A percentile compares a stretch with the other conserved stretches of the same genome.
phyloP scores from a whole-genome alignment of 768 basidiomycete species.

The Lactarius trivialis region DNA sequence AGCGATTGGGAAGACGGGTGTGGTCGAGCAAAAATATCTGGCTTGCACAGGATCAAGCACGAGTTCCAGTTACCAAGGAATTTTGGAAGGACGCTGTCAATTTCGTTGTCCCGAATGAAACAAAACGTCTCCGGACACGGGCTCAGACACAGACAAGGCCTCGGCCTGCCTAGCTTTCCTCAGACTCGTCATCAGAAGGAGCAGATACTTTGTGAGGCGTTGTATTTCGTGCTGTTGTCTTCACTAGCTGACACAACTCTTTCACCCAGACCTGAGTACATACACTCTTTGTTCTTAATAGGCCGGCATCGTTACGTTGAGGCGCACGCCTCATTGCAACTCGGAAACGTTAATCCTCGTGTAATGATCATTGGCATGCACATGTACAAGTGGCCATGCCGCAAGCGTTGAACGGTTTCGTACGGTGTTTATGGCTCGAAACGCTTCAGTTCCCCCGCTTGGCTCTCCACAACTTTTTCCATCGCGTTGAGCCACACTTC shows the following conservation, averaged over 20 bases:
- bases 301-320: background rate
- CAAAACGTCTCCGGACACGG: background rate
- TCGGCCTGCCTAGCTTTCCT: background rate
- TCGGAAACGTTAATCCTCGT: background rate
- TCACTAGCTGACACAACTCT: background rate
- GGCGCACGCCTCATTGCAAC: background rate
- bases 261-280: background rate
- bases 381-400: background rate
- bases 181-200: background rate
- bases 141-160: background rate
- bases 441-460: conserved; percentile 46
- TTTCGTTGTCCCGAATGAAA: conserved; percentile 27
- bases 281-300: background rate
- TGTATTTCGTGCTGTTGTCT: background rate
- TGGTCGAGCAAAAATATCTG: conserved; percentile 57
- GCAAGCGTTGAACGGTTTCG: background rate
- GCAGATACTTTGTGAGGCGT: conserved; percentile 1
- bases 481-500: conserved; percentile 82
- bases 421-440: conserved; percentile 28
- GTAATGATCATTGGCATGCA: background rate
- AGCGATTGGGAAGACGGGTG: conserved; percentile 71
- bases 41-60: conserved; percentile 31
- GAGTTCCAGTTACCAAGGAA: conserved; percentile 36
- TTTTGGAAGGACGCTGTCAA: conserved; percentile 48
- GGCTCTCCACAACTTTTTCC: conserved; percentile 62